These are phyloP conservation scores for Microcera coccophila DNA, from an alignment of 2,329 filamentous ascomycete species.

Conservation along the genomic window DNA sequence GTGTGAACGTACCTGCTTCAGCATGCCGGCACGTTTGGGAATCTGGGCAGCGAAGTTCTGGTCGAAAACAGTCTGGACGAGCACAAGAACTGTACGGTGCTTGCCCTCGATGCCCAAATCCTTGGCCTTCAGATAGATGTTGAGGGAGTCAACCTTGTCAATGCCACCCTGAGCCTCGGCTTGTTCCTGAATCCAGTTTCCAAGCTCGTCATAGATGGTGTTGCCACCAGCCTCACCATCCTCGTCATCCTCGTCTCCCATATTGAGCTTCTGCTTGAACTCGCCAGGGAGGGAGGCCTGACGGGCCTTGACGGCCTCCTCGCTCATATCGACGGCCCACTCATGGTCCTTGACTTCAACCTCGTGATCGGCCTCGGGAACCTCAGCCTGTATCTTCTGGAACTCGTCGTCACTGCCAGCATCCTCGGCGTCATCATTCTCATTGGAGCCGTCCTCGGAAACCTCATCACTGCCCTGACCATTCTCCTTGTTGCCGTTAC, in stretches of 20 bases:
- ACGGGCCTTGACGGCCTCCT: slow-evolving; percentile 90
- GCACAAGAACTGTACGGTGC: slow-evolving; percentile 86
- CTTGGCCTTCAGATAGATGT: slow-evolving; percentile 95
- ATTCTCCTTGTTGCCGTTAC: slow-evolving; percentile 54
- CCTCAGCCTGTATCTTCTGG: slow-evolving; percentile 68
- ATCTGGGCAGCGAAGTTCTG: slow-evolving; percentile 88
- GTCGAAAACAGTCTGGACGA: slow-evolving; percentile 91
- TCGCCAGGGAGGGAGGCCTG: slow-evolving; percentile 90
- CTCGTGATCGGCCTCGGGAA: slow-evolving; percentile 46
- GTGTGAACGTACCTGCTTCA: slow-evolving; percentile 69
- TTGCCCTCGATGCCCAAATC: slow-evolving; percentile 92
- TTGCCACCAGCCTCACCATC: slow-evolving; percentile 71
- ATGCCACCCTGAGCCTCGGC: slow-evolving; percentile 69
- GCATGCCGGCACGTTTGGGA: slow-evolving; percentile 73
- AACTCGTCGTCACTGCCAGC: slow-evolving; percentile 89
- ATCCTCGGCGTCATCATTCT: slow-evolving; percentile 54
- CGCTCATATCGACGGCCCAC: slow-evolving; percentile 96
- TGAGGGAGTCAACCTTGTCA: slow-evolving; percentile 77
- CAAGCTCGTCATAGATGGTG: slow-evolving; percentile 83
- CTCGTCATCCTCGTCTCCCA: slow-evolving; percentile 77
- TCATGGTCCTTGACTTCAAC: slow-evolving; percentile 75
- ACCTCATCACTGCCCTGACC: slow-evolving; percentile 55
- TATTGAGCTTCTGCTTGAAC: slow-evolving; percentile 85
- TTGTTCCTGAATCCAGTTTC: slow-evolving; percentile 82
- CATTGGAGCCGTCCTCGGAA: slow-evolving; percentile 48